Conservation (phyloP, 495 filamentous ascomycete genomes). For the Venustampulla echinocandica region DNA sequence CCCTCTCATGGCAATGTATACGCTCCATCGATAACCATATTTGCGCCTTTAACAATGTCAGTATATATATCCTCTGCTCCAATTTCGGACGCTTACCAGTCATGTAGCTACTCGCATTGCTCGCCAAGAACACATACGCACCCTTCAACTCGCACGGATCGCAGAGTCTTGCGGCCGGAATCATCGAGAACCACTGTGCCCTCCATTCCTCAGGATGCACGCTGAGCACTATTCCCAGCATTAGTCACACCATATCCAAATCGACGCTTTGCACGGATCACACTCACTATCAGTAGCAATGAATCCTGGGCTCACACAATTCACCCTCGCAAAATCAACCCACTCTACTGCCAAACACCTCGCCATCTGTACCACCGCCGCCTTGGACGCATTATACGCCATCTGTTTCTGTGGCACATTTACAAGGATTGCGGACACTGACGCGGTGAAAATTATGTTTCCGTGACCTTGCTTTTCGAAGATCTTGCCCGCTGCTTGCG, state of each 20-base stretch:
- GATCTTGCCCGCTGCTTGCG: conserved; percentile 3
- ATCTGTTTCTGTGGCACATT: conserved; percentile 50
- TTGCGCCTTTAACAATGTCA: conserved; percentile 33
- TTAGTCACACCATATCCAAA: too few species aligned
- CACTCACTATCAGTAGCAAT: conserved; percentile 57
- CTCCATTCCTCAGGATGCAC: conserved; percentile 61
- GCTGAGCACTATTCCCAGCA: conserved; percentile 71
- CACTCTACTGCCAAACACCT: conserved; percentile 83
- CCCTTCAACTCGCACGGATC: conserved; percentile 81
- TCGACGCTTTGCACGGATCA: background rate
- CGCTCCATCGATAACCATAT: conserved; percentile 2
- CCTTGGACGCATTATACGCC: conserved; percentile 75
- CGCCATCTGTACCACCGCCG: conserved; percentile 72
- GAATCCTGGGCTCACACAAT: conserved; percentile 65
- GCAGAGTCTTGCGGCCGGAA: conserved; percentile 78
- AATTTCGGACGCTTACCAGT: conserved; percentile 25
- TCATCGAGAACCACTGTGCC: conserved; percentile 63
- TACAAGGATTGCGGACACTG: conserved; percentile 44
- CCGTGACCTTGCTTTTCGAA: conserved; percentile 25
- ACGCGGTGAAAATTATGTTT: conserved; percentile 44
- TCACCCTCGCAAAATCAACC: conserved; percentile 63
- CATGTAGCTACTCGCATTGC: conserved; percentile 66
- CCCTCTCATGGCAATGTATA: conserved; percentile 1
- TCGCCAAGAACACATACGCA: conserved; percentile 63
- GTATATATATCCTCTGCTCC: background rate